A percentile compares a stretch with the other conserved stretches of the same genome.
Conservation (phyloP, 768 basidiomycete genomes). For the Scleroderma bovista region DNA sequence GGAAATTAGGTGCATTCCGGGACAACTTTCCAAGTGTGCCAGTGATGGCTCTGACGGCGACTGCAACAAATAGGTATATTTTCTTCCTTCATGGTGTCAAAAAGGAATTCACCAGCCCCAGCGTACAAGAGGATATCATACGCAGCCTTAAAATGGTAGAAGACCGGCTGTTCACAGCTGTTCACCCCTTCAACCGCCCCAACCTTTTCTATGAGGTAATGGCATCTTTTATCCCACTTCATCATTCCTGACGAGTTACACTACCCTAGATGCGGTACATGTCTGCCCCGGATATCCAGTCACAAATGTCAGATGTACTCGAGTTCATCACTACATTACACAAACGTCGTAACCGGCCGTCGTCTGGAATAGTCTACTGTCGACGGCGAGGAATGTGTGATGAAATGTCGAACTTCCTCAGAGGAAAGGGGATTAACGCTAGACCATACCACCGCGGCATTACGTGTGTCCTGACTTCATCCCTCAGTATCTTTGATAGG, state of each 20-base stretch:
- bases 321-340: slow-evolving; percentile 64
- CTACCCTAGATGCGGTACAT: slow-evolving; percentile 55
- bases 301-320: slow-evolving; percentile 59
- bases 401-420: slow-evolving; percentile 57
- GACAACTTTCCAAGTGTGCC: slow-evolving; percentile 62
- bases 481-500: neutral
- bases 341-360: slow-evolving; percentile 49
- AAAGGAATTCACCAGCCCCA: slow-evolving; percentile 22
- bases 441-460: slow-evolving; percentile 75
- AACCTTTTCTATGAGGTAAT: slow-evolving; percentile 80
- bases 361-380: slow-evolving; percentile 77
- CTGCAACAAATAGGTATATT: slow-evolving; percentile 65
- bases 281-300: slow-evolving; percentile 41
- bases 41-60: slow-evolving; percentile 85
- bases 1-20: slow-evolving; percentile 66
- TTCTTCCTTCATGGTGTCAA: neutral
- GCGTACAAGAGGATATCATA: slow-evolving; percentile 73
- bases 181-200: slow-evolving; percentile 75
- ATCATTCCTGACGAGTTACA: neutral
- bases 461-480: slow-evolving; percentile 30
- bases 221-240: neutral
- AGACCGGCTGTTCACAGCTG: slow-evolving; percentile 51
- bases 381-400: slow-evolving; percentile 63
- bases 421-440: slow-evolving; percentile 59
- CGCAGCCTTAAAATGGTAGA: slow-evolving; percentile 54